Conservation (phyloP, 805 yeast genomes). For the Lachancea meyersii region DNA sequence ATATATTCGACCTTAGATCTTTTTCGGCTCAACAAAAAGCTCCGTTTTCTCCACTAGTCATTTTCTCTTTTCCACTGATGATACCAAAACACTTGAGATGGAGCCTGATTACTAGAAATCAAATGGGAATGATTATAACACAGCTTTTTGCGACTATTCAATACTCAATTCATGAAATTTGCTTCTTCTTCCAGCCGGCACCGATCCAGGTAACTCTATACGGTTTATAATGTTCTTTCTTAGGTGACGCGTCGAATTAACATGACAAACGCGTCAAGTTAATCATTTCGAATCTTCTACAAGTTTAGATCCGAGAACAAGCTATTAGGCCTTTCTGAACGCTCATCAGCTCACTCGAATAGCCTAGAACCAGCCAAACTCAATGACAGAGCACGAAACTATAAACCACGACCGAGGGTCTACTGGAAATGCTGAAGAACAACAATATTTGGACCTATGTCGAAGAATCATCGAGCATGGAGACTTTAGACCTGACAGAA, state of each 20-base stretch:
- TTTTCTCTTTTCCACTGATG: no score
- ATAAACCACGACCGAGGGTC: slow-evolving; percentile 2
- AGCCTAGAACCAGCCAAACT: background rate
- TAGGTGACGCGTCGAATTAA: background rate
- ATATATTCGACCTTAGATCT: no score
- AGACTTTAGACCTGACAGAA: slow-evolving; percentile 88
- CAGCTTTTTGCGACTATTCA: no score
- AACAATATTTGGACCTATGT: slow-evolving; percentile 81
- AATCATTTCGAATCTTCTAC: no score
- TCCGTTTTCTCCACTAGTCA: no score
- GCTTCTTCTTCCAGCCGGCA: no score
- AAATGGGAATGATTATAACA: no score
- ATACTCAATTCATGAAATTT: no score
- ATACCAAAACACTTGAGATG: no score
- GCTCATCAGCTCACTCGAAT: background rate
- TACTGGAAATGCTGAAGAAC: slow-evolving; percentile 54
- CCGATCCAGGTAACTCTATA: no score
- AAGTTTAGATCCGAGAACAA: background rate
- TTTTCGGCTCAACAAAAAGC: no score
- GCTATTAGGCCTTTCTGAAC: background rate
- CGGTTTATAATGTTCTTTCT: background rate
- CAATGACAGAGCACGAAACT: slow-evolving; percentile 3
- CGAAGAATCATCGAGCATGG: slow-evolving; percentile 71
- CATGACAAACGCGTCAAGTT: background rate
- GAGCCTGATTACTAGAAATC: no score